Percentiles rank a stretch among this genome's conserved stretches.
These are phyloP conservation scores for Teratosphaeria pseudoeucalypti DNA, from an alignment of 2,329 filamentous ascomycete species.

Conservation along the genomic window DNA sequence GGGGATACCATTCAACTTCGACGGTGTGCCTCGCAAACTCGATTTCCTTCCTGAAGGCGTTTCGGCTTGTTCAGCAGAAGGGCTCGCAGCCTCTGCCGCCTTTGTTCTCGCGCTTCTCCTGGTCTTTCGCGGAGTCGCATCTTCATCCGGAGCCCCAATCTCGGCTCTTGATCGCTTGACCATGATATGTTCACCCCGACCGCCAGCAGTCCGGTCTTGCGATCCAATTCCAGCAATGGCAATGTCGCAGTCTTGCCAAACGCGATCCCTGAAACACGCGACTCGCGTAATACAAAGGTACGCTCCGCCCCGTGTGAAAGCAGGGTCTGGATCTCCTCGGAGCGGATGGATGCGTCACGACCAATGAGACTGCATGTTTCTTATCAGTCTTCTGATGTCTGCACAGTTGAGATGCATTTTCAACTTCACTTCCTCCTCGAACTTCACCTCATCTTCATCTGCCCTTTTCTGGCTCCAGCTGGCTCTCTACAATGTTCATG, in stretches of 20 bases:
- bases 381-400: neutral
- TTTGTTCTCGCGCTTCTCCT: constrained; percentile 7
- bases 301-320: too few species aligned
- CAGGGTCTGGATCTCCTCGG: neutral
- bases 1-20: constrained; percentile 14
- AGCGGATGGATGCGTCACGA: neutral
- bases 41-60: constrained; percentile 25
- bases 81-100: constrained; percentile 2
- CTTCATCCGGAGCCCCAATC: constrained; percentile 11
- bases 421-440: neutral
- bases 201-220: neutral
- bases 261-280: neutral
- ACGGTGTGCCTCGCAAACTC: constrained; percentile 22
- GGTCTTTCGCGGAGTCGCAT: constrained; percentile 18
- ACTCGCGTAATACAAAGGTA: neutral
- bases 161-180: constrained; percentile 14
- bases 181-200: constrained; percentile 6
- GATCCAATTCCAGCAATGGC: neutral
- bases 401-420: neutral
- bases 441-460: neutral
- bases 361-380: neutral
- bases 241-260: neutral
- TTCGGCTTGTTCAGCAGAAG: constrained; percentile 10
- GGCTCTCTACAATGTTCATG: neutral
- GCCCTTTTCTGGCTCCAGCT: neutral